Percentiles rank a stretch among this genome's conserved stretches.
Conservation (phyloP, 2,329 filamentous ascomycete genomes). For the Calcarisporium arbuscula region DNA sequence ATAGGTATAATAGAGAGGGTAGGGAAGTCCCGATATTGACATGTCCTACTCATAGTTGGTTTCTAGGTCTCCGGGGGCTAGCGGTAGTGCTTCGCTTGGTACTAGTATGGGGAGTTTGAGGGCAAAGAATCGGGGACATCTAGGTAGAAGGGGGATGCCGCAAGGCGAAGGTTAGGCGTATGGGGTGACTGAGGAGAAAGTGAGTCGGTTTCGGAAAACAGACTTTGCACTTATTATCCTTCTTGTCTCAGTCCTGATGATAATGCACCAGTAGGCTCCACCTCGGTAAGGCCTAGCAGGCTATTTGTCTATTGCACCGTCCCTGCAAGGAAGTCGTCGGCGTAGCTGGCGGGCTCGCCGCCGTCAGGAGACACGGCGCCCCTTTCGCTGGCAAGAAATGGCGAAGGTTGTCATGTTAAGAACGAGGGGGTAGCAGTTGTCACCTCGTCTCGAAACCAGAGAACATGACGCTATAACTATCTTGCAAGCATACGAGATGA, state of each 20-base stretch:
- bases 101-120: conserved; percentile 17
- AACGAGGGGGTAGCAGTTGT: too few relatives aligned
- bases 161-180: too few relatives aligned
- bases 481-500: too few relatives aligned
- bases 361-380: conserved; percentile 21
- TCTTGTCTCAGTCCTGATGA: conserved; percentile 14
- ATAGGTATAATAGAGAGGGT: conserved; percentile 18
- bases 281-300: conserved; percentile 18
- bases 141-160: too few relatives aligned
- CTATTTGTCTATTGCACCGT: conserved; percentile 21
- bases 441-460: too few relatives aligned
- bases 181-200: too few relatives aligned
- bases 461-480: too few relatives aligned
- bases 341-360: conserved; percentile 25
- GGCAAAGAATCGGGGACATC: conserved; percentile 16
- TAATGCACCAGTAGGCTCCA: conserved; percentile 17
- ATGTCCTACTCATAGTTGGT: too few relatives aligned
- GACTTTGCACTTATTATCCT: conserved; percentile 1
- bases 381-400: conserved; percentile 16
- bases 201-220: conserved; percentile 16
- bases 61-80: conserved; percentile 30
- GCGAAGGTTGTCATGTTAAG: conserved; percentile 8
- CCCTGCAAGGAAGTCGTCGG: conserved; percentile 18
- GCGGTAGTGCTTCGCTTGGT: conserved; percentile 24
- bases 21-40: too few relatives aligned